phyloP scores from a whole-genome alignment of 164 flowering plant genomes.

The Platanus orientalis region DNA sequence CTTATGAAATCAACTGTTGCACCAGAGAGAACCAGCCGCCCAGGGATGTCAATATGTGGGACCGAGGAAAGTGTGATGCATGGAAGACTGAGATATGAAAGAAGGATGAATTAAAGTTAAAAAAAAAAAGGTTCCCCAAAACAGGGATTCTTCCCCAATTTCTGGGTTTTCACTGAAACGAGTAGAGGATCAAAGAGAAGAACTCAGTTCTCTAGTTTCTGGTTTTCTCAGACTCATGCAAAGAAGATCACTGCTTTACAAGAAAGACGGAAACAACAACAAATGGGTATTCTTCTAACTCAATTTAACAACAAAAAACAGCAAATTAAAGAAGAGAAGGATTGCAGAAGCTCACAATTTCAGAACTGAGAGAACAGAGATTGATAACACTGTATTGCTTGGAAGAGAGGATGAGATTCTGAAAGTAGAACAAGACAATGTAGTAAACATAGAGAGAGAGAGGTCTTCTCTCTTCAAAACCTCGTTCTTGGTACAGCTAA shows the following conservation, averaged over 20 bases:
- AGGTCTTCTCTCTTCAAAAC: slow-evolving; percentile 28
- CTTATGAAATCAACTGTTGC: too few species aligned
- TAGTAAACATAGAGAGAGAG: slow-evolving; percentile 31
- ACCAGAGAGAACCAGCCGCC: too few species aligned
- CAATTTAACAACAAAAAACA: not conserved
- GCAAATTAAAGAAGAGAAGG: not conserved
- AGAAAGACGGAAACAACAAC: slow-evolving; percentile 9
- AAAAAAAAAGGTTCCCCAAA: too few species aligned
- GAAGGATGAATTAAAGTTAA: not conserved
- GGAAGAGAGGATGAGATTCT: slow-evolving; percentile 31
- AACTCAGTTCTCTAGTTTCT: not conserved
- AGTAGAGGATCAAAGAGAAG: slow-evolving; percentile 11
- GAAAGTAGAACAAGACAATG: slow-evolving; percentile 52
- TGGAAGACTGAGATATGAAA: not conserved
- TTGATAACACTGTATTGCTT: slow-evolving; percentile 26
- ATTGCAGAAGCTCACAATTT: slow-evolving; percentile 15
- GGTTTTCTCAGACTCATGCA: not conserved
- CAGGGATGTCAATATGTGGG: not conserved
- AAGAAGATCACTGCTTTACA: slow-evolving; percentile 1
- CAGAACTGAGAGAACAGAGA: slow-evolving; percentile 10
- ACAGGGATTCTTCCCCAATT: too few species aligned
- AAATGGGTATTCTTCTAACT: slow-evolving; percentile 10
- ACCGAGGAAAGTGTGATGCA: slow-evolving; percentile 1
- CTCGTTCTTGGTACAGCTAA: slow-evolving; percentile 71
- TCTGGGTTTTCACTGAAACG: slow-evolving; percentile 3